Evolutionary conservation across 129 eudicot genomes (phyloP).

Genomic region (Pulicaria dysenterica): DNA sequence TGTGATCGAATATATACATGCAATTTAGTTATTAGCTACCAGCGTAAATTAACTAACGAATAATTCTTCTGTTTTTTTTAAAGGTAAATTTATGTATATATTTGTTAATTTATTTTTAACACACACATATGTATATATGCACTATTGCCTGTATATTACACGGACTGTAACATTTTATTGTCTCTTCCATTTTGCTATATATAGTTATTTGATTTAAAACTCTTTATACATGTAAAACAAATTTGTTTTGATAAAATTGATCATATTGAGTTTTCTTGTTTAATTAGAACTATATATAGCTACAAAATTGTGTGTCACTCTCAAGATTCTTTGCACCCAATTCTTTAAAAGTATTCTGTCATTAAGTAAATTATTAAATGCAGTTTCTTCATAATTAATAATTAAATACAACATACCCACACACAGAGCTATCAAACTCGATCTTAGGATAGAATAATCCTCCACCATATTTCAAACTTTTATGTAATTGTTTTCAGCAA

Average conservation of each 20-base stretch:
- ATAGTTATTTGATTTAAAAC: not conserved
- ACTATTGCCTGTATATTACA: too few relatives aligned
- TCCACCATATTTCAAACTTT: constrained; percentile 30
- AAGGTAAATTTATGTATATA: too few relatives aligned
- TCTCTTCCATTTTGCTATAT: too few relatives aligned
- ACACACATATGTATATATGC: too few relatives aligned
- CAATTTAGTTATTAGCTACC: too few relatives aligned
- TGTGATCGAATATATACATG: too few relatives aligned
- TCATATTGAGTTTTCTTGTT: not conserved
- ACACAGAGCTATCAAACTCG: constrained; percentile 37
- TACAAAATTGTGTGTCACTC: constrained; percentile 15
- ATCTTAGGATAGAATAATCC: constrained; percentile 27
- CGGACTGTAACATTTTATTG: too few relatives aligned
- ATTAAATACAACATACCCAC: constrained; percentile 30
- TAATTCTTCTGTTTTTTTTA: too few relatives aligned
- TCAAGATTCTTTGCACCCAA: constrained; percentile 14
- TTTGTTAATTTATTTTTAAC: too few relatives aligned
- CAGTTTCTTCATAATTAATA: not conserved
- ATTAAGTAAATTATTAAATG: constrained; percentile 11
- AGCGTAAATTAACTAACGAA: too few relatives aligned
- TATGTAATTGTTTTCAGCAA: not conserved
- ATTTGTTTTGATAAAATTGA: not conserved
- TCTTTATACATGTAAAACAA: not conserved
- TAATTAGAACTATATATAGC: not conserved
- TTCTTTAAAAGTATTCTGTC: constrained; percentile 20